A percentile compares a stretch with the other conserved stretches of the same genome.
Evolutionary conservation across 2,329 filamentous ascomycete genomes (phyloP).

Genomic region (Pseudocercospora fuligena): DNA sequence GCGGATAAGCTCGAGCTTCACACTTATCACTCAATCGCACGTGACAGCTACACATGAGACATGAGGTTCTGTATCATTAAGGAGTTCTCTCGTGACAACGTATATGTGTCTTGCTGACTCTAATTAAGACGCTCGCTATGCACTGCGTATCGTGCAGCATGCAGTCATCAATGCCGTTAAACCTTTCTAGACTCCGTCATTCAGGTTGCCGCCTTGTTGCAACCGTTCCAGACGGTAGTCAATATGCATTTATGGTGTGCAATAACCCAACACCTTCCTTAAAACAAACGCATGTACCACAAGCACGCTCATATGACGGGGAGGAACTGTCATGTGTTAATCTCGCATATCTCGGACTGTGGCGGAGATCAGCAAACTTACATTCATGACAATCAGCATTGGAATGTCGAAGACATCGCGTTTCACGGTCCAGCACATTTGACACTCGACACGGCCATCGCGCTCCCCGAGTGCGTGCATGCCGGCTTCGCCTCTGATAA

Average conservation of each 20-base stretch:
- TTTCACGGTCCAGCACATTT: constrained; percentile 96
- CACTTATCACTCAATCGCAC: background rate
- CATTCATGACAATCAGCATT: constrained; percentile 98
- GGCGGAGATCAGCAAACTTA: constrained; percentile 58
- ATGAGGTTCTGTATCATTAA: constrained; percentile 1
- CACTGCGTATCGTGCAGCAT: background rate
- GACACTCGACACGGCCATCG: constrained; percentile 91
- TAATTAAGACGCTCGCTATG: constrained; percentile 6
- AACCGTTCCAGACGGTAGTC: constrained; percentile 21
- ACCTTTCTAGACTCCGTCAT: background rate
- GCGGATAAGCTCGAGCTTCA: background rate
- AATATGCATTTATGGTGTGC: constrained; percentile 17
- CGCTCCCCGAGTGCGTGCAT: constrained; percentile 79
- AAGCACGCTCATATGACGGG: constrained; percentile 27
- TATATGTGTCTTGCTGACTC: constrained; percentile 7
- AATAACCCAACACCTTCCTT: constrained; percentile 9
- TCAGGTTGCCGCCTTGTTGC: constrained; percentile 8
- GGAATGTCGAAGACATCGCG: constrained; percentile 97
- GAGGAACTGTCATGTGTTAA: constrained; percentile 28
- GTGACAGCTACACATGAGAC: background rate
- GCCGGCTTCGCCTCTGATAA: constrained; percentile 68
- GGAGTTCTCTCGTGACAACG: constrained; percentile 3
- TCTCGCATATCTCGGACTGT: background rate
- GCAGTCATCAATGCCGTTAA: constrained; percentile 10
- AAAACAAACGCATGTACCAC: background rate